phyloP scores from a whole-genome alignment of 176 grass and related monocot genomes.

The Stipa capillata region DNA sequence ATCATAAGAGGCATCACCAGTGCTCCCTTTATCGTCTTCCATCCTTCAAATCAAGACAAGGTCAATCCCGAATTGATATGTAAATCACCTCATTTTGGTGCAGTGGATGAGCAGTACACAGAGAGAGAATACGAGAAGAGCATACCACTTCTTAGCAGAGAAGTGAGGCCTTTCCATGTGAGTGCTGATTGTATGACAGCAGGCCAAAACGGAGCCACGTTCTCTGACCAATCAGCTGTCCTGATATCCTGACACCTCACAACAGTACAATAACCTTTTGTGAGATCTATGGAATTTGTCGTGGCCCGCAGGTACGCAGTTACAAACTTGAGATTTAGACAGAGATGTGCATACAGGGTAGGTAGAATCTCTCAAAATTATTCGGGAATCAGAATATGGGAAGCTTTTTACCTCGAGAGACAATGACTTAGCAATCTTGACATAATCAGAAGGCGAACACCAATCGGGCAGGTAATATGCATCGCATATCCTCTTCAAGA shows the following conservation, averaged over 20 bases:
- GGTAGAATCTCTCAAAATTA: background rate
- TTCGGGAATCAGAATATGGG: background rate
- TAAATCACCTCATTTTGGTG: background rate
- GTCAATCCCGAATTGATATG: background rate
- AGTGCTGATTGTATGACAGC: constrained; percentile 82
- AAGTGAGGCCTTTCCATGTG: constrained; percentile 83
- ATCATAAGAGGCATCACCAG: constrained; percentile 98
- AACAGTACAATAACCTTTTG: background rate
- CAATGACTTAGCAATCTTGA: constrained; percentile 54
- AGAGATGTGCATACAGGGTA: background rate
- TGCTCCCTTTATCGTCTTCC: constrained; percentile 94
- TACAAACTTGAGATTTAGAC: too few species aligned
- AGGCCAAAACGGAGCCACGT: constrained; percentile 97
- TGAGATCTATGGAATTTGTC: background rate
- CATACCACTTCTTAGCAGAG: constrained; percentile 62
- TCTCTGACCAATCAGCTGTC: constrained; percentile 83
- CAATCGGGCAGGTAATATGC: constrained; percentile 91
- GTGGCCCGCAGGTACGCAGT: too few species aligned
- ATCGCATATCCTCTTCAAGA: constrained; percentile 77
- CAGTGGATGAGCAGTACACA: background rate
- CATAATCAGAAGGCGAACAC: constrained; percentile 90
- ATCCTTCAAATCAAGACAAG: constrained; percentile 41
- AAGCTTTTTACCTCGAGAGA: constrained; percentile 63
- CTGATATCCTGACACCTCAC: constrained; percentile 65
- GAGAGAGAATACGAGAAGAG: background rate